Base-by-base conservation (phyloP, 2,329 filamentous ascomycete genomes). In the Exophiala dermatitidis region DNA sequence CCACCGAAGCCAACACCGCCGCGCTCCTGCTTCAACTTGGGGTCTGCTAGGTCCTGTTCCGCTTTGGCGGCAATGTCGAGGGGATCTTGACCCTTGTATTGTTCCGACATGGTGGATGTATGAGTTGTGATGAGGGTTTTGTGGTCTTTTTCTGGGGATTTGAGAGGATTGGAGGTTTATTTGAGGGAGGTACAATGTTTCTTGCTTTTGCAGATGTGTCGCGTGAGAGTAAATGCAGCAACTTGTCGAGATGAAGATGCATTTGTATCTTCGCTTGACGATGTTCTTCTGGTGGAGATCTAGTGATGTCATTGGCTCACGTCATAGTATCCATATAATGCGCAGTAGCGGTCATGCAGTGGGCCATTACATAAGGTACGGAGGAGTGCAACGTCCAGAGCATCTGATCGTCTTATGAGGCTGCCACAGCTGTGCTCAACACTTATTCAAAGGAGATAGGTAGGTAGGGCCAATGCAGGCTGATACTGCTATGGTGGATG, bases 1-100 rank as follows among this genome's bases (percentile, higher is more conserved):
- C 58, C 50, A 19, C 56, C 56, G 45, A 60, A 58, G 3, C 68
- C 68, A 4, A 69, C 68, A 50, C 69, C 68, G 52, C 62, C 50
- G 3, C 45, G 38, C 26, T 61, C 61, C 2, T 48, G 45, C 58
- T 72, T 73, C 26, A 67, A 65, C 53, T 70, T 64, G 58, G 71
- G 65, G 46, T 64, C 64, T 60, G 71, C 72, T 30, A 74, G 68
- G 44, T 73, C 69, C 44, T 63, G 63, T 62, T 74, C 67, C 7
- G 71, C 69, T 38, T 67, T 54, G 53, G 61, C 55, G 28, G 70
- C 66, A 41, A 62, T 59, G 37, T 60, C 58, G 10, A 58, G 34
- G 9, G 58, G 62, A 46, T 61, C 55, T 52, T 60, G 46, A 34
- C 56, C 52, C 36, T 59, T 50, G 53, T 60, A 56, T 52, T 56